Evolutionary conservation across 2,329 filamentous ascomycete genomes (phyloP), one percentile per base, ranked within the genome.

Genomic region (Ilyonectria robusta): DNA sequence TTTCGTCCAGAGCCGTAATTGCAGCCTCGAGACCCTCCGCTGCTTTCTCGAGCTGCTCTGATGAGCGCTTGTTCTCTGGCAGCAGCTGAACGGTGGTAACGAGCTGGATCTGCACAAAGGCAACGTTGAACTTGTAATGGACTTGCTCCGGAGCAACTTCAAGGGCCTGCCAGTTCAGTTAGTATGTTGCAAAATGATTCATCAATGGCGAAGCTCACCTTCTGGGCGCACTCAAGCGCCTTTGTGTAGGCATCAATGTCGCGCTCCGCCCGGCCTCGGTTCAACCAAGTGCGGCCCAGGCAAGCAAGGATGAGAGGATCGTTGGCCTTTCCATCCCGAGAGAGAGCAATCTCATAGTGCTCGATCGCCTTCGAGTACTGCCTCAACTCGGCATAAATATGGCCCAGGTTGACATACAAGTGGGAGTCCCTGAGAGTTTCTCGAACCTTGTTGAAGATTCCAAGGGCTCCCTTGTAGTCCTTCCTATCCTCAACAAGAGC

Each of bases 71-170:
- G 6, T 89, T 88, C 78, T 98, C 94, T 6, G 89, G 86, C 60
- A 97, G 85, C 40, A 84, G 86, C 80, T 94, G 92, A 61, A 98
- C 90, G 33, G 93, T 89, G 51, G 92, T 92, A 21, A 95, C 95
- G 61, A 98, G 91, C 79, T 98, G 95, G 69, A 97, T 97, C 78
- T 98, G 96, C 31, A 98, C 94, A 77, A 98, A 99, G 1, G 96
- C 96, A 31, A 99, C 93, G 77, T 99, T 99, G 87, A 99, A 99
- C 79, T 96, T 94, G 80, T 96, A 94, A 81, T 97, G 94, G 33
- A 95, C 87, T 75, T 97, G 94, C 5, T 96, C 93, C 0, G 94
- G 93, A 1, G 93, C 91, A 61, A 93, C 88, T 62, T 90, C 88
- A 19, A 97, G 88, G 29, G 95, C 94, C 88, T 92, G 35, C 7